A percentile compares a stretch with the other conserved stretches of the same genome.
Conservation (phyloP, 352 stramenopile species). For the Phytopythium litorale region DNA sequence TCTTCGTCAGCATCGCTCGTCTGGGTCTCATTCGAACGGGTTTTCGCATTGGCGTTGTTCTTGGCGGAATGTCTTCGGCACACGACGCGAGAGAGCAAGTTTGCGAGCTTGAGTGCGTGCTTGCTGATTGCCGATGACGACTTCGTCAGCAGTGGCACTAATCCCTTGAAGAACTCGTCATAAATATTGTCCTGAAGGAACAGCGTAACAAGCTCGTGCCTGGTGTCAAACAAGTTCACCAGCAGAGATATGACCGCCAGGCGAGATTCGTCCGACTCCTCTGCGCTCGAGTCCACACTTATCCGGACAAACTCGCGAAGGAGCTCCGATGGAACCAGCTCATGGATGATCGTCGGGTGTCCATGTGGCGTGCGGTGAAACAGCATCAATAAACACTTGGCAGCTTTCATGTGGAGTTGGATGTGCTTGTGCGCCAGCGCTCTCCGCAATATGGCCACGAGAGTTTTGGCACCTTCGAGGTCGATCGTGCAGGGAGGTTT, state of each 20-base stretch:
- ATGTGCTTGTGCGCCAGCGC: slow-evolving; percentile 56
- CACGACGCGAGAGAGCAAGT: slow-evolving; percentile 48
- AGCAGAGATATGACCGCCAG: slow-evolving; percentile 61
- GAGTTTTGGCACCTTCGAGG: slow-evolving; percentile 34
- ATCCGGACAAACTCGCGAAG: slow-evolving; percentile 54
- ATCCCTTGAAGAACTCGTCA: slow-evolving; percentile 42
- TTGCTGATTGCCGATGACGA: slow-evolving; percentile 33
- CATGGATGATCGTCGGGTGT: slow-evolving; percentile 20
- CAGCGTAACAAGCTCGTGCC: slow-evolving; percentile 39
- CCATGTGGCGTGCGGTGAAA: slow-evolving; percentile 43
- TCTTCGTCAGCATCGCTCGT: neutral
- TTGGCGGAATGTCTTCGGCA: slow-evolving; percentile 34
- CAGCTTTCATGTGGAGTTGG: slow-evolving; percentile 53
- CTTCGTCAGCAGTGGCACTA: slow-evolving; percentile 39
- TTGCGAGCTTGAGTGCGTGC: slow-evolving; percentile 49
- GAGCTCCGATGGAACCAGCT: slow-evolving; percentile 45
- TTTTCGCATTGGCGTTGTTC: neutral
- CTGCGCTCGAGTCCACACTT: slow-evolving; percentile 33
- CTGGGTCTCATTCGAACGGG: neutral
- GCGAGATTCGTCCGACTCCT: slow-evolving; percentile 69
- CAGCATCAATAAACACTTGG: slow-evolving; percentile 65
- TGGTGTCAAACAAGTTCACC: slow-evolving; percentile 64
- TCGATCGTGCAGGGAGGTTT: slow-evolving; percentile 1
- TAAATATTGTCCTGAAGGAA: slow-evolving; percentile 66
- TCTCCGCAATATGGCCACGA: slow-evolving; percentile 40